A percentile compares a stretch with the other conserved stretches of the same genome.
These are phyloP conservation scores for Vachellia pachyceras DNA, from an alignment of 306 rosid genomes.

Conservation along the genomic window DNA sequence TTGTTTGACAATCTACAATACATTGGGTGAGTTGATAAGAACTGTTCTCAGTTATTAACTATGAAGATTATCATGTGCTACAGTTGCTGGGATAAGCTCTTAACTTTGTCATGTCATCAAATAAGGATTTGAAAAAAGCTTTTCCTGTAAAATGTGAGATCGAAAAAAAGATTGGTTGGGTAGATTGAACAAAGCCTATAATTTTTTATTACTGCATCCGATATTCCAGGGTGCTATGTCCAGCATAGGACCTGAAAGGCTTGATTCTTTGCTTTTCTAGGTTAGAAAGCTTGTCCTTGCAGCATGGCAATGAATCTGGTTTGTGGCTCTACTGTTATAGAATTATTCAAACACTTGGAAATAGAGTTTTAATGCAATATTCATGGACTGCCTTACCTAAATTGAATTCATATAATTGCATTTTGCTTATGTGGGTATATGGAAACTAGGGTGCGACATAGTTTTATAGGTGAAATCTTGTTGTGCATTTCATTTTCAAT, in stretches of 20 bases:
- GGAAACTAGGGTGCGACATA: neutral
- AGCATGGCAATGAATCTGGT: slow-evolving; percentile 20
- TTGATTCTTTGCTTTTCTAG: neutral
- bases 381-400: neutral
- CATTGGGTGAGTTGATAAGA: slow-evolving; percentile 66
- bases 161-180: neutral
- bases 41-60: slow-evolving; percentile 16
- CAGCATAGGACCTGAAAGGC: neutral
- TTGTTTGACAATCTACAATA: slow-evolving; percentile 79
- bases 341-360: slow-evolving; percentile 21
- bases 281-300: slow-evolving; percentile 9
- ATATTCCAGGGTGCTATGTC: neutral
- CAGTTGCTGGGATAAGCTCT: neutral
- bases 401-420: neutral
- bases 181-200: neutral
- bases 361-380: neutral
- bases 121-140: neutral
- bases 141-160: neutral
- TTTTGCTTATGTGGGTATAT: neutral
- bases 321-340: slow-evolving; percentile 22
- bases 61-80: neutral
- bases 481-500: slow-evolving; percentile 20
- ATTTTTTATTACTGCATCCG: neutral
- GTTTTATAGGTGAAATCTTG: slow-evolving; percentile 28
- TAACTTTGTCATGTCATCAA: neutral